These are phyloP conservation scores for Aspergillus sclerotioniger DNA, from an alignment of 495 filamentous ascomycete species.

Conservation along the genomic window DNA sequence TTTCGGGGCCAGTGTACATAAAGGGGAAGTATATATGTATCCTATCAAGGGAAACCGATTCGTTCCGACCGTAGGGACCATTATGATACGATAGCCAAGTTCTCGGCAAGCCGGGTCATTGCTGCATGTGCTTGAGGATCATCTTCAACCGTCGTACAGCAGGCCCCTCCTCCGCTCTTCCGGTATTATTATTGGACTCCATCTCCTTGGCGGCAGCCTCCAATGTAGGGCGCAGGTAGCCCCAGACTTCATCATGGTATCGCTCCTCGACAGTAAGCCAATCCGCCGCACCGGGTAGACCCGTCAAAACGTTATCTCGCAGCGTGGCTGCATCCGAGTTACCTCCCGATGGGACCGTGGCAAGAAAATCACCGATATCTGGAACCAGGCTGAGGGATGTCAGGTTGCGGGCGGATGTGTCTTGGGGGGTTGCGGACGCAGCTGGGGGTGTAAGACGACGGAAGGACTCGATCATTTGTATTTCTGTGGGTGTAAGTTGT, in stretches of 20 bases:
- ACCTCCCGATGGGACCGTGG: slow-evolving; percentile 16
- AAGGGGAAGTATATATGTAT: not conserved
- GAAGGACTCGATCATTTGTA: slow-evolving; percentile 39
- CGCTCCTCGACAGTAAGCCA: slow-evolving; percentile 63
- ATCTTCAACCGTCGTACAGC: slow-evolving; percentile 50
- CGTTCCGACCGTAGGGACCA: too few relatives aligned
- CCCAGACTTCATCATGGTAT: slow-evolving; percentile 80
- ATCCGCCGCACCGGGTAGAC: slow-evolving; percentile 40
- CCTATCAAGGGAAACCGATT: not conserved
- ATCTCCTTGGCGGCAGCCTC: slow-evolving; percentile 63
- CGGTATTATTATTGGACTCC: slow-evolving; percentile 43
- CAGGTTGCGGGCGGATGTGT: slow-evolving; percentile 11
- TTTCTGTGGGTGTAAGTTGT: slow-evolving; percentile 28
- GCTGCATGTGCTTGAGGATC: slow-evolving; percentile 49
- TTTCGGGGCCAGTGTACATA: too few relatives aligned
- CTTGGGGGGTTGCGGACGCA: slow-evolving; percentile 1
- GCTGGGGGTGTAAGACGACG: slow-evolving; percentile 19
- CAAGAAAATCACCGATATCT: slow-evolving; percentile 40
- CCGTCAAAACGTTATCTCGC: slow-evolving; percentile 30
- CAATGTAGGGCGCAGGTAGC: slow-evolving; percentile 61
- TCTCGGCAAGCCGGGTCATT: slow-evolving; percentile 12
- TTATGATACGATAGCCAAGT: not conserved
- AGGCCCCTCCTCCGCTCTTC: slow-evolving; percentile 35
- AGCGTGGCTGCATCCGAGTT: slow-evolving; percentile 18
- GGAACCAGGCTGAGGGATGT: slow-evolving; percentile 40